Evolutionary conservation across 495 filamentous ascomycete genomes (phyloP).

Genomic region (Rhypophila decipiens): DNA sequence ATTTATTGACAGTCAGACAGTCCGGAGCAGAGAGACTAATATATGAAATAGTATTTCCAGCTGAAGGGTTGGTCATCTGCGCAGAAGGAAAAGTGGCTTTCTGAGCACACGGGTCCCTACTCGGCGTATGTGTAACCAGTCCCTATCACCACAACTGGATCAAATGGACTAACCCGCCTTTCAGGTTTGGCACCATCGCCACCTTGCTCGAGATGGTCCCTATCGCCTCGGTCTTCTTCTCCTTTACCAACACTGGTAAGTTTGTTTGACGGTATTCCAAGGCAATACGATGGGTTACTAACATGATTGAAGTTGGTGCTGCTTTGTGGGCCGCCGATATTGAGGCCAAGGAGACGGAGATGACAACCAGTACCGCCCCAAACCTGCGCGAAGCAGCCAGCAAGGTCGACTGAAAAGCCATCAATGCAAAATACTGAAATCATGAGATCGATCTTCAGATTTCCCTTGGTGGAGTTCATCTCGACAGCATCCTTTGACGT

Average conservation of each 20-base stretch:
- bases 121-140: slow-evolving; percentile 54
- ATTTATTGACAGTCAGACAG: too few relatives aligned
- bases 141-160: neutral
- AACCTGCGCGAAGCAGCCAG: slow-evolving; percentile 47
- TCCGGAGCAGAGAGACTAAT: slow-evolving; percentile 5
- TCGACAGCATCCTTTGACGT: slow-evolving; percentile 5
- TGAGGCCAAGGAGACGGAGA: slow-evolving; percentile 52
- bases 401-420: slow-evolving; percentile 41
- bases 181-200: slow-evolving; percentile 72
- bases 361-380: slow-evolving; percentile 46
- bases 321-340: slow-evolving; percentile 93
- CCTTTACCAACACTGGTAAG: slow-evolving; percentile 78
- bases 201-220: slow-evolving; percentile 81
- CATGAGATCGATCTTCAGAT: slow-evolving; percentile 13
- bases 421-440: slow-evolving; percentile 20
- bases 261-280: too few relatives aligned
- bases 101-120: slow-evolving; percentile 59
- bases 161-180: slow-evolving; percentile 19
- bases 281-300: slow-evolving; percentile 4
- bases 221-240: slow-evolving; percentile 72
- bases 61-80: slow-evolving; percentile 69
- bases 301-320: slow-evolving; percentile 56
- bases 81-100: slow-evolving; percentile 58
- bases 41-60: slow-evolving; percentile 66
- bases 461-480: slow-evolving; percentile 1